phyloP scores from a whole-genome alignment of 2,329 filamentous ascomycete species.

The Cladophialophora bantiana region DNA sequence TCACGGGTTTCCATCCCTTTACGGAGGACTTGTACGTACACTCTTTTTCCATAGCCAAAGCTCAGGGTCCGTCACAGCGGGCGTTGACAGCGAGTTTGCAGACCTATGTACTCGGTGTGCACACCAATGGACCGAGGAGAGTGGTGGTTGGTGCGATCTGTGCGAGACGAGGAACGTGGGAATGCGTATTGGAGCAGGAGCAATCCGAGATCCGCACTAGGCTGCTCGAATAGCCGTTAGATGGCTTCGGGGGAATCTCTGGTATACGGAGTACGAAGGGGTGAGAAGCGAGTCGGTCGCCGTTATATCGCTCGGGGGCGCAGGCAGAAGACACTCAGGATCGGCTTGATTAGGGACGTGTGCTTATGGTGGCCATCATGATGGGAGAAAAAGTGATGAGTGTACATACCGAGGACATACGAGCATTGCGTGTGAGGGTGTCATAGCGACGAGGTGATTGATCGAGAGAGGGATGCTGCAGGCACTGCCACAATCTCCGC shows the following conservation, averaged over 20 bases:
- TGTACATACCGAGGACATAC: neutral
- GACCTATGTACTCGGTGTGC: neutral
- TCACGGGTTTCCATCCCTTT: neutral
- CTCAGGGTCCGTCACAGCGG: neutral
- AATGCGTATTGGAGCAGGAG: slow-evolving; percentile 10
- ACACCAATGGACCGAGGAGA: neutral
- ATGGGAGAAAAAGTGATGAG: neutral
- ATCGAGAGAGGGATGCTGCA: slow-evolving; percentile 18
- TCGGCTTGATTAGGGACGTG: slow-evolving; percentile 3
- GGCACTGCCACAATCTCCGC: slow-evolving; percentile 29
- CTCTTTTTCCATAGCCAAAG: neutral
- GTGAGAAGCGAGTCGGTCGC: no score
- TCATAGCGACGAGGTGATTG: slow-evolving; percentile 4
- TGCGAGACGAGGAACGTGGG: slow-evolving; percentile 14
- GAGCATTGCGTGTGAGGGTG: neutral
- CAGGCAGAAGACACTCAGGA: no score
- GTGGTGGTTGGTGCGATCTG: slow-evolving; percentile 6
- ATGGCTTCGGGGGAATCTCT: neutral
- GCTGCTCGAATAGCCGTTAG: neutral
- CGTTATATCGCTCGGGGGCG: no score
- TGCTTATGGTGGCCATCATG: slow-evolving; percentile 6
- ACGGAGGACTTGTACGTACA: neutral
- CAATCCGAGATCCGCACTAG: neutral
- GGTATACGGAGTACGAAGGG: no score
- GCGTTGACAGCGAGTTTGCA: neutral